Conservation (phyloP, 163 green algal species). For the Scenedesmus sp. region DNA sequence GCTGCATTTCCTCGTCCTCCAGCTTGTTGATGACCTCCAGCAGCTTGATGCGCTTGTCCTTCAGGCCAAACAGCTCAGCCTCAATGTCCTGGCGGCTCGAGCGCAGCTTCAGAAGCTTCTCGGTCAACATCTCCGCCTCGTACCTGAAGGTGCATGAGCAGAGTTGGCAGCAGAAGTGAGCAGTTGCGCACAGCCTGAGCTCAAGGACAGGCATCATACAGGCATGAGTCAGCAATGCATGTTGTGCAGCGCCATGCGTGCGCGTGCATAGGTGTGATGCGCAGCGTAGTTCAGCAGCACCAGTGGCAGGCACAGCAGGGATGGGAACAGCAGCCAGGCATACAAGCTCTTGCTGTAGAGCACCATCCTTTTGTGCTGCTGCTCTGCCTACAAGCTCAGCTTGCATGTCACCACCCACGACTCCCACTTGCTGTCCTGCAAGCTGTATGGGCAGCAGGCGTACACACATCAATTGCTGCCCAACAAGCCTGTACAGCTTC, state of each 20-base stretch:
- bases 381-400: no score
- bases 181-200: no score
- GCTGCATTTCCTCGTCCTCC: conserved; percentile 44
- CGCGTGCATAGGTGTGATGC: background rate
- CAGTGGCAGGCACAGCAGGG: background rate
- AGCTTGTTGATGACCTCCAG: conserved; percentile 58
- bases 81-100: conserved; percentile 24
- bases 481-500: no score
- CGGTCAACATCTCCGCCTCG: conserved; percentile 28
- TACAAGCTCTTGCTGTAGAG: no score
- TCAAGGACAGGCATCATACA: background rate
- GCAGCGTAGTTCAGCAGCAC: background rate
- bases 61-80: conserved; percentile 37
- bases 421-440: no score
- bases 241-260: background rate
- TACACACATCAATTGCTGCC: no score
- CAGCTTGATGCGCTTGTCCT: conserved; percentile 50
- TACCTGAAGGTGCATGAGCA: background rate
- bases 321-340: no score
- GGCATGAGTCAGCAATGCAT: background rate
- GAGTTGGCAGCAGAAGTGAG: background rate
- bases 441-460: no score
- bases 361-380: no score
- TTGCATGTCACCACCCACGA: no score
- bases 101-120: conserved; percentile 46